Conservation (phyloP, 2,329 filamentous ascomycete species). For the Ploettnerulaceae sp. region DNA sequence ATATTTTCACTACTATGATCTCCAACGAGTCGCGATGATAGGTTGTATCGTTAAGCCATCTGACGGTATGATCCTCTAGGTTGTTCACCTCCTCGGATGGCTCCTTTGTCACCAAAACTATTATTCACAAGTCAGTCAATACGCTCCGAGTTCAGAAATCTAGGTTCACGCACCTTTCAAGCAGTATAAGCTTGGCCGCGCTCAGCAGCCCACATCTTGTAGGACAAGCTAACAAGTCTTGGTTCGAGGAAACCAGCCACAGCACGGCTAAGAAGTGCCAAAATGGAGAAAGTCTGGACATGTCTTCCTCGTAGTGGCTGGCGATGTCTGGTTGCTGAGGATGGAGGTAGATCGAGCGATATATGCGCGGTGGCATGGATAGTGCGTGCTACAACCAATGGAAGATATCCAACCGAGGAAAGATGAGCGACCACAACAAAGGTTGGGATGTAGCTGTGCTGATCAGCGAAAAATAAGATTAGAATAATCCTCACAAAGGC, state of each 20-base stretch:
- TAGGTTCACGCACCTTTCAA: conserved; percentile 34
- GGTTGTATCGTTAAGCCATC: conserved; percentile 30
- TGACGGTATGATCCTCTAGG: conserved; percentile 29
- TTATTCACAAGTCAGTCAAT: conserved; percentile 20
- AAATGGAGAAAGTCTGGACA: conserved; percentile 38
- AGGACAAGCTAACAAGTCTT: conserved; percentile 43
- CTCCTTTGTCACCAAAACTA: conserved; percentile 32
- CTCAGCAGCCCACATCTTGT: conserved; percentile 45
- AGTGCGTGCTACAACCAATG: conserved; percentile 21
- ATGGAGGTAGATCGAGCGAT: conserved; percentile 34
- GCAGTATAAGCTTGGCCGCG: conserved; percentile 38
- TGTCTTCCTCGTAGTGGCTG: conserved; percentile 29
- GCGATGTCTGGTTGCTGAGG: conserved; percentile 36
- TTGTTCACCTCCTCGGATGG: conserved; percentile 29
- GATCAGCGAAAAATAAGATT: neutral
- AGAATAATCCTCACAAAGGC: neutral
- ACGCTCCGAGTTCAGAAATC: conserved; percentile 11
- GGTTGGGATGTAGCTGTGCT: conserved; percentile 14
- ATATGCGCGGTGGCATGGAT: conserved; percentile 31
- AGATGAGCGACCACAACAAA: conserved; percentile 19
- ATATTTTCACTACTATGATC: conserved; percentile 49
- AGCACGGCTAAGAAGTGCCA: conserved; percentile 43
- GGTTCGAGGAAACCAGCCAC: conserved; percentile 42
- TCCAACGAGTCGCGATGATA: conserved; percentile 39
- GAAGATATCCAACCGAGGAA: conserved; percentile 20